These are phyloP conservation scores for Parafenestella ontariensis DNA, from an alignment of 2,329 filamentous ascomycete species.

Conservation along the genomic window DNA sequence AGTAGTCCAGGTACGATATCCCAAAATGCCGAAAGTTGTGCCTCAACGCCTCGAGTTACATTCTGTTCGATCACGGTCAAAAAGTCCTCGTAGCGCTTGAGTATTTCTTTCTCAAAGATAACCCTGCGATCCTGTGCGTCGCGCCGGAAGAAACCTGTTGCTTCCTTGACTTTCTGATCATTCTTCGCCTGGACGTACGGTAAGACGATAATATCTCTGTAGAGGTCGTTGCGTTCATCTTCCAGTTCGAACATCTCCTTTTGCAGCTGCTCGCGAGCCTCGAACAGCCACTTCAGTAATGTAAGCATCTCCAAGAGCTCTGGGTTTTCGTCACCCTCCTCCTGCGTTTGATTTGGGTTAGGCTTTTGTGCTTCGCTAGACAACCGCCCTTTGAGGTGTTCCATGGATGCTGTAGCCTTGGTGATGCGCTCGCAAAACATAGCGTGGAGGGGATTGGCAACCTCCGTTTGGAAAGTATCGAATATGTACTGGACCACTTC, in stretches of 20 bases:
- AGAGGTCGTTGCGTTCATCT: constrained; percentile 83
- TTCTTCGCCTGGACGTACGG: constrained; percentile 79
- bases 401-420: constrained; percentile 77
- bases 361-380: constrained; percentile 73
- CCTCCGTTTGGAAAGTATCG: constrained; percentile 80
- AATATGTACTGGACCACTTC: constrained; percentile 81
- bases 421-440: constrained; percentile 78
- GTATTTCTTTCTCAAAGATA: constrained; percentile 73
- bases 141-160: constrained; percentile 80
- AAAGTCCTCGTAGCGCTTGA: constrained; percentile 78
- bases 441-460: constrained; percentile 84
- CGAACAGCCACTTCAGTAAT: constrained; percentile 95
- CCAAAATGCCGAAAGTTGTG: constrained; percentile 95
- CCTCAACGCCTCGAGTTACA: constrained; percentile 85
- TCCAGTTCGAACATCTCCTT: constrained; percentile 85
- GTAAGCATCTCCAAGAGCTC: constrained; percentile 95
- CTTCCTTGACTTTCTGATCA: constrained; percentile 78
- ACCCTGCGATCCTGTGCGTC: constrained; percentile 77
- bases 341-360: constrained; percentile 83
- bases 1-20: constrained; percentile 89
- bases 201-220: constrained; percentile 80
- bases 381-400: constrained; percentile 74
- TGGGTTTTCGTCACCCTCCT: constrained; percentile 93
- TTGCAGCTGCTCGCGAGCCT: constrained; percentile 87
- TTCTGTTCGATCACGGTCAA: constrained; percentile 81